Base-by-base conservation (phyloP, 192 early-diverging fungal species). In the Phlyctochytrium bullatum region DNA sequence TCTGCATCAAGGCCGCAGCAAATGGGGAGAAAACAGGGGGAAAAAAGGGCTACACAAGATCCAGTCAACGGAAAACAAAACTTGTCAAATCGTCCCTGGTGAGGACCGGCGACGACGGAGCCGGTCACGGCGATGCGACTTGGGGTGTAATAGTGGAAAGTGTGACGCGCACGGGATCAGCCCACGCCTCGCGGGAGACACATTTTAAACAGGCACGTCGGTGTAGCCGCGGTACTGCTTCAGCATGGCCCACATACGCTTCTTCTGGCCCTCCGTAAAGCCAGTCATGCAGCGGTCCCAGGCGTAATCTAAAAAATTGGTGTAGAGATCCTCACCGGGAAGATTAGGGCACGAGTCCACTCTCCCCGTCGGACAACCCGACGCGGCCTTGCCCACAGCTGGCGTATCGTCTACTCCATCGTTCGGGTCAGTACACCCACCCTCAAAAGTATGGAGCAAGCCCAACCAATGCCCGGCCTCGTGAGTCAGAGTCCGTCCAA, bases 401-500 rank as follows among this genome's bases (percentile, higher is more conserved):
- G 40, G 40, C 10, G 40, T 47, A 20, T 47, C 40, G 20, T 47
- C 40, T 20, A 47, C 40, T 14, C 6, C 6, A 47, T 47, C 40
- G 40, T 20, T 20, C 6, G 6, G 10, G 6, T 20, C 40, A 47
- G 6, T 20, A 47, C 40, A 47, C 40, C 40, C 40, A 47, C 20
- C 40, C 40, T 47, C 10, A 47, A 47, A 47, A 20, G 40, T 47
- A 47, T 47, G 40, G 12, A 23, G 56, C 29, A 68, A 52, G 6
- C 67, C 67, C 25, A 69, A 47, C 67, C 67, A 68, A 59, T 68
- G 67, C 10, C 67, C 67, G 12, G 56, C 68, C 70, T 68, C 67
- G 47, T 68, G 67, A 6, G 40, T 47, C 40, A 47, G 20, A 6
- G 40, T 47, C 40, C 40, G 6, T 47, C 40, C 40, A 47, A 68